Conservation (phyloP, 2,329 filamentous ascomycete species). For the Sporothrix dimorphospora region DNA sequence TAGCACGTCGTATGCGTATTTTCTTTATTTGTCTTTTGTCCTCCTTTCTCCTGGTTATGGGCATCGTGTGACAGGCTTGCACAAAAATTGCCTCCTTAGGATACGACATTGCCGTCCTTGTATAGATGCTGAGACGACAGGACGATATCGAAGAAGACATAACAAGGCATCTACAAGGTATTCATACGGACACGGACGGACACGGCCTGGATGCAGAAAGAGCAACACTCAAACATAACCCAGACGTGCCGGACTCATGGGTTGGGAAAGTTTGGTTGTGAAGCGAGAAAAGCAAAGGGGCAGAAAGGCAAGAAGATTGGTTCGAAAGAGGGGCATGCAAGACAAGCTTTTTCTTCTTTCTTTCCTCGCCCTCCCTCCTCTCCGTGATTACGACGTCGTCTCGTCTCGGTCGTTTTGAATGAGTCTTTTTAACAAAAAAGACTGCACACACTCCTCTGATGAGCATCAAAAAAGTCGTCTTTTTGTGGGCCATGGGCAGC, state of each 20-base stretch:
- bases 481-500: constrained; percentile 19
- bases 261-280: neutral
- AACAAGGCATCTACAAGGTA: neutral
- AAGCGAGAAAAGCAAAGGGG: neutral
- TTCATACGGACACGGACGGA: neutral
- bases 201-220: neutral
- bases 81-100: neutral
- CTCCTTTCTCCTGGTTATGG: neutral
- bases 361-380: neutral
- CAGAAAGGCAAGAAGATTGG: neutral
- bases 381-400: constrained; percentile 12
- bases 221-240: neutral
- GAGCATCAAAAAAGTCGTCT: neutral
- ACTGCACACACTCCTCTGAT: neutral
- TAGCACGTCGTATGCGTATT: neutral
- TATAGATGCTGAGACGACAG: neutral
- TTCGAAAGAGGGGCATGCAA: constrained; percentile 8
- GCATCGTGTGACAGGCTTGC: neutral
- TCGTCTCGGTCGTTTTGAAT: neutral
- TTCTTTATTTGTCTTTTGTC: neutral
- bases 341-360: constrained; percentile 2
- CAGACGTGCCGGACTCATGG: neutral
- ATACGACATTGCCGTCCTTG: neutral
- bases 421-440: neutral
- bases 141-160: neutral